Conservation (phyloP, 192 early-diverging fungal species). For the Chytriomyces hyalinus region DNA sequence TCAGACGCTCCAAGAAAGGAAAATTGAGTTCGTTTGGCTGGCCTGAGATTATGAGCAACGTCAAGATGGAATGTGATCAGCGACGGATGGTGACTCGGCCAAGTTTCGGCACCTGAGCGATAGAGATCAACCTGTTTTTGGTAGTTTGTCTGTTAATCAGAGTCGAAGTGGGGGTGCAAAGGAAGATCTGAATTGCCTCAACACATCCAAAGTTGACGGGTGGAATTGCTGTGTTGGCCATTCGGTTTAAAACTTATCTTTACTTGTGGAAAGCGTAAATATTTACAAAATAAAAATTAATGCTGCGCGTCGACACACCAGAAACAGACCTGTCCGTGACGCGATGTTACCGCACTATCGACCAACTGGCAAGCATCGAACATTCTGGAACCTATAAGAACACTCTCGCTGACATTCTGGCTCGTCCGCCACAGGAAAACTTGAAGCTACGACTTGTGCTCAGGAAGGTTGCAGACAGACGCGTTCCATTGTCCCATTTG, state of each 20-base stretch:
- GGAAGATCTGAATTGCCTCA: slow-evolving; percentile 1
- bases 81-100: not conserved
- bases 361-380: slow-evolving; percentile 14
- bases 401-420: not conserved
- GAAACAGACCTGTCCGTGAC: slow-evolving; percentile 21
- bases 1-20: slow-evolving; percentile 96
- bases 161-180: not conserved
- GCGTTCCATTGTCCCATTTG: slow-evolving; percentile 23
- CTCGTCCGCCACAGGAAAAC: slow-evolving; percentile 21
- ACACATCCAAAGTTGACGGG: slow-evolving; percentile 35
- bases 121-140: slow-evolving; percentile 83
- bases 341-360: slow-evolving; percentile 29
- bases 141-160: not conserved
- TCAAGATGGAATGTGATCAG: not conserved
- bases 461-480: slow-evolving; percentile 28
- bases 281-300: not conserved
- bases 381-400: not conserved
- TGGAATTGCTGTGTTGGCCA: slow-evolving; percentile 32
- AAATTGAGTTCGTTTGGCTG: slow-evolving; percentile 99
- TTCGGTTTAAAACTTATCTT: not conserved
- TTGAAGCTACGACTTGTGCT: slow-evolving; percentile 23
- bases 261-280: not conserved
- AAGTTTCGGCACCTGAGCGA: slow-evolving; percentile 63
- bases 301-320: not conserved
- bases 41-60: slow-evolving; percentile 44